Evolutionary conservation across 805 yeast genomes (phyloP).

Genomic region (Candida nitratophila): DNA sequence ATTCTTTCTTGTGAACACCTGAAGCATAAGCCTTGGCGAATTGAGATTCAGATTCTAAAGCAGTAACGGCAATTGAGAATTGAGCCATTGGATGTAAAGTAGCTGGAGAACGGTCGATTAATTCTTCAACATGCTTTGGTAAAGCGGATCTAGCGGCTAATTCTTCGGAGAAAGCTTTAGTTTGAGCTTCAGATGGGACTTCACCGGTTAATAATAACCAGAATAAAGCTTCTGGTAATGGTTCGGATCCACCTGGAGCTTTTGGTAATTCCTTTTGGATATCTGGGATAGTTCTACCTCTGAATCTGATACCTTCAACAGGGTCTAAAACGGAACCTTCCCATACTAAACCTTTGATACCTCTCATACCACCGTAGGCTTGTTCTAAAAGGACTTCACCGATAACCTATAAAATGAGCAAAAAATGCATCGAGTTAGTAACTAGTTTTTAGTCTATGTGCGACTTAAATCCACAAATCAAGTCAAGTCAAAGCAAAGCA

Average conservation of each 20-base stretch:
- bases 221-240: constrained; percentile 73
- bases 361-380: constrained; percentile 91
- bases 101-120: constrained; percentile 68
- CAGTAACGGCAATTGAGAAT: constrained; percentile 75
- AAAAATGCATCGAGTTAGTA: not conserved
- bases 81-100: constrained; percentile 87
- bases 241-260: constrained; percentile 58
- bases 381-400: constrained; percentile 73
- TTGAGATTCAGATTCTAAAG: constrained; percentile 75
- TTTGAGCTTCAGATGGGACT: constrained; percentile 67
- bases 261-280: constrained; percentile 69
- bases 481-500: not conserved
- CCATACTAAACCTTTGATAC: constrained; percentile 81
- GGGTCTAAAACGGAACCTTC: constrained; percentile 85
- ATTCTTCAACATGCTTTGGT: constrained; percentile 70
- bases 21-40: constrained; percentile 80
- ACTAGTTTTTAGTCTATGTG: not conserved
- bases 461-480: not conserved
- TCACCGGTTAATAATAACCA: constrained; percentile 83
- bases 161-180: constrained; percentile 64
- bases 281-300: constrained; percentile 80
- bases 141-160: constrained; percentile 71
- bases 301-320: constrained; percentile 79
- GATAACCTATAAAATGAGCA: constrained; percentile 30
- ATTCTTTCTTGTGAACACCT: constrained; percentile 76